These are phyloP conservation scores for Citrullus mucosospermus DNA, from an alignment of 306 rosid genomes.

Conservation along the genomic window DNA sequence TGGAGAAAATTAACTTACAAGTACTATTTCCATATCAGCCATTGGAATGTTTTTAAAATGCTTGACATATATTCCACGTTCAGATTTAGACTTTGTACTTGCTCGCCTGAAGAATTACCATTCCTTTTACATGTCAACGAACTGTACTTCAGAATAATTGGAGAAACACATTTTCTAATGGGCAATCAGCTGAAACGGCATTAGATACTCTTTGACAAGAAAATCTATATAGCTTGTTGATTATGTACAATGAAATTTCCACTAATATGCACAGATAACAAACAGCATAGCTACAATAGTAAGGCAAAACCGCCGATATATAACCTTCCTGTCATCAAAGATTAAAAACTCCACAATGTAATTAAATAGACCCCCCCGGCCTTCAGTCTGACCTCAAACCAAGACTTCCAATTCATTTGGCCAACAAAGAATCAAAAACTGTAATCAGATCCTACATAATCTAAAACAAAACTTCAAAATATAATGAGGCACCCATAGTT, in stretches of 20 bases:
- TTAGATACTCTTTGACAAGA: not conserved
- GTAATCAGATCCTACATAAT: not conserved
- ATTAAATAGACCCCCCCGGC: not conserved
- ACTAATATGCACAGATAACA: not conserved
- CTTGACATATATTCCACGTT: slow-evolving; percentile 75
- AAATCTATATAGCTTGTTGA: not conserved
- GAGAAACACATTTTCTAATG: not conserved
- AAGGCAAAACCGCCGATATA: not conserved
- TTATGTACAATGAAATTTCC: not conserved
- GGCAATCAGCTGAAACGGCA: not conserved
- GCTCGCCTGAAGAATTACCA: slow-evolving; percentile 45
- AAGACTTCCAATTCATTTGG: not conserved
- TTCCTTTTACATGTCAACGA: slow-evolving; percentile 23
- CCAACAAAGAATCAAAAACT: not conserved
- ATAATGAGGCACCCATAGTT: not conserved
- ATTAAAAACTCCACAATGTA: not conserved
- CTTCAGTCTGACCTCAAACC: not conserved
- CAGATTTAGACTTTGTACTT: slow-evolving; percentile 25
- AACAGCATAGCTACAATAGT: not conserved
- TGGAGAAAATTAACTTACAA: slow-evolving; percentile 42
- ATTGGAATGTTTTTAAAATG: slow-evolving; percentile 83
- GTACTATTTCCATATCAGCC: slow-evolving; percentile 98
- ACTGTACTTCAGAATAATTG: not conserved
- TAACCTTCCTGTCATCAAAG: not conserved
- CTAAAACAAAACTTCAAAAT: not conserved